phyloP scores from a whole-genome alignment of 1,139 yeast species.

The Debaryomycetaceae sp. region DNA sequence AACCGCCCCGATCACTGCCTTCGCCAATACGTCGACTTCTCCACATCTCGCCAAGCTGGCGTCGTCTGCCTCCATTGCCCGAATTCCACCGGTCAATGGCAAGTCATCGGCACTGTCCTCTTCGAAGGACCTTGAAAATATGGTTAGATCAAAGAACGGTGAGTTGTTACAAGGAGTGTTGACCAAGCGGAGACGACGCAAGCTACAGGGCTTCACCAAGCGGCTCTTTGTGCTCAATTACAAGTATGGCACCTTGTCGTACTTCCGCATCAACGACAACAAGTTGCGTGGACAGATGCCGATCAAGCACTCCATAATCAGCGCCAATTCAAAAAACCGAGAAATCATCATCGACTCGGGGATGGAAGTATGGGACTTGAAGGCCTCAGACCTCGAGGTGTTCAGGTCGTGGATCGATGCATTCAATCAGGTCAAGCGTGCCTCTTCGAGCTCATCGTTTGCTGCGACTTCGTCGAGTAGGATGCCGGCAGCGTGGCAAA shows the following conservation, averaged over 20 bases:
- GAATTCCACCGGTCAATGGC: slow-evolving; percentile 1
- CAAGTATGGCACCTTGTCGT: slow-evolving; percentile 77
- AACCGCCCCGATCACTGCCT: neutral
- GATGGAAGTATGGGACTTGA: slow-evolving; percentile 89
- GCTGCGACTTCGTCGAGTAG: too few relatives aligned
- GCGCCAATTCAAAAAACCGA: slow-evolving; percentile 65
- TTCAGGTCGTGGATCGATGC: slow-evolving; percentile 85
- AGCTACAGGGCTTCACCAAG: slow-evolving; percentile 78
- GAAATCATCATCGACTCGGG: slow-evolving; percentile 90
- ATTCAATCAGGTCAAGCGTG: slow-evolving; percentile 49
- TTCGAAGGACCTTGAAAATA: slow-evolving; percentile 5
- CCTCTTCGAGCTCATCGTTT: too few relatives aligned
- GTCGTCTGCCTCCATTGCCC: neutral
- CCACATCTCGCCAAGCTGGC: neutral
- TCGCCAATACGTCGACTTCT: neutral
- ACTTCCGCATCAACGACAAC: slow-evolving; percentile 65
- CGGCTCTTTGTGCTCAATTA: slow-evolving; percentile 80
- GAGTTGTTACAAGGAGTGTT: slow-evolving; percentile 70
- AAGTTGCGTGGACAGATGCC: slow-evolving; percentile 92
- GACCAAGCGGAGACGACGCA: slow-evolving; percentile 70
- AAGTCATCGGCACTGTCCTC: slow-evolving; percentile 1
- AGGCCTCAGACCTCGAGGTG: slow-evolving; percentile 59
- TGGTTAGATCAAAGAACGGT: slow-evolving; percentile 45
- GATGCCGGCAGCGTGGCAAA: too few relatives aligned
- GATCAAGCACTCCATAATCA: slow-evolving; percentile 69